These are phyloP conservation scores for Spergularia bocconei DNA, from an alignment of 148 eudicot genomes.

Conservation along the genomic window DNA sequence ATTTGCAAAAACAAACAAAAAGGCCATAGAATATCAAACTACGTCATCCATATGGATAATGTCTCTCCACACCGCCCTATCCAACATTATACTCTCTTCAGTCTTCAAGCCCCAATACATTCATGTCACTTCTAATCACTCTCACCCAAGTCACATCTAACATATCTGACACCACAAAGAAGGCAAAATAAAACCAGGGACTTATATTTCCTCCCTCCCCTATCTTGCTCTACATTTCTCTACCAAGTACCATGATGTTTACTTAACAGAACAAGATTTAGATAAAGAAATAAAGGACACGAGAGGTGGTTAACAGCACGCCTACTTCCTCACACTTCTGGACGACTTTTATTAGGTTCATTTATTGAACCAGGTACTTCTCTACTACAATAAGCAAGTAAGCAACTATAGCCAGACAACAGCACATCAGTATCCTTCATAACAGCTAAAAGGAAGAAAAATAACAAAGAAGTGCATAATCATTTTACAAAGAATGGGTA, in stretches of 20 bases:
- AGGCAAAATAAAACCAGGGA: background rate
- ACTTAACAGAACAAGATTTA: background rate
- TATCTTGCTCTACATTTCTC: too few relatives aligned
- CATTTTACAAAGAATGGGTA: background rate
- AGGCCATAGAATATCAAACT: too few relatives aligned
- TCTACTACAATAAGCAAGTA: background rate
- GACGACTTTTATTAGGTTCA: background rate
- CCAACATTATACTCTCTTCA: too few relatives aligned
- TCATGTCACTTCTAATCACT: too few relatives aligned
- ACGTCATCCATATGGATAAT: too few relatives aligned
- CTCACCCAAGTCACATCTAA: too few relatives aligned
- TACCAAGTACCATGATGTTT: background rate
- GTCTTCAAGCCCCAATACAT: too few relatives aligned
- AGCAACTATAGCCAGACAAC: background rate
- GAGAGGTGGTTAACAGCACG: background rate
- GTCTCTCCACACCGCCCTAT: too few relatives aligned
- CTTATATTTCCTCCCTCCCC: background rate
- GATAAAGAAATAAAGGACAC: background rate
- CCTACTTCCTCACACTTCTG: background rate
- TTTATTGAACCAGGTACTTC: background rate
- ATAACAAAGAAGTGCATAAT: background rate
- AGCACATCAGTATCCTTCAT: background rate
- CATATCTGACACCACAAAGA: background rate
- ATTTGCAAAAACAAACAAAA: too few relatives aligned
- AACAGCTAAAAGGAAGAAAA: background rate